Base-by-base conservation (phyloP, 495 filamentous ascomycete genomes). In the Amorphotheca resinae region DNA sequence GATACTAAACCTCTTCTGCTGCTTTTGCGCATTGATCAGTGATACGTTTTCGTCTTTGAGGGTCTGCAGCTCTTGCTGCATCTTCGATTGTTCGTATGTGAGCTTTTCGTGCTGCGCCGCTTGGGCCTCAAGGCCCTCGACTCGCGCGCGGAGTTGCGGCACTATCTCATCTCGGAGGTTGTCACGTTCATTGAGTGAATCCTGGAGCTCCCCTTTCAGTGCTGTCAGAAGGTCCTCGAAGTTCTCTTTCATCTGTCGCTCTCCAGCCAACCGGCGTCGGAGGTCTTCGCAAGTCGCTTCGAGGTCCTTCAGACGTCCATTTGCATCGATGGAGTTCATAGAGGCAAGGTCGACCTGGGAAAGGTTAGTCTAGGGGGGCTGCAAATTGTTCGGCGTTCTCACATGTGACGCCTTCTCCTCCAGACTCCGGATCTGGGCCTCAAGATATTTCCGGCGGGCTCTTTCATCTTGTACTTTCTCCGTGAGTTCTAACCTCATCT, bases 201-300 rank as follows among this genome's bases (percentile, higher is more conserved):
- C 80, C 51, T 85, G 77, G 8, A 95, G 65, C 54, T 98, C 87
- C 2, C 77, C 71, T 45, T 82, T 79, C 53, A 96, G 75, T 17
- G 84, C 91, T 8, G 76, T 76, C 22, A 95, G 68, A 30, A 96
- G 68, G 57, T 94, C 88, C 58, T 95, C 87, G 54, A 95, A 91
- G 51, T 91, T 96, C 57, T 86, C 84, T 56, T 93, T 95, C 45
- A 81, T 76, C 57, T 84, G 77, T 22, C 84, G 72, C 62, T 98
- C 93, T 55, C 95, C 87, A 2, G 72, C 68, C 14, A 96, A 69
- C 53, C 83, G 80, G 45, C 91, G 74, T 37, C 81, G 75, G 39
- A 85, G 69, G 45, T 87, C 83, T 45, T 95, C 86, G 39, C 95
- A 71, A 3, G 74, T 73, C 42, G 55, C 65, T 59, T 96, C 89